Evolutionary conservation across 2,329 filamentous ascomycete species (phyloP).

Genomic region (Arthrobotrys sinensis): DNA sequence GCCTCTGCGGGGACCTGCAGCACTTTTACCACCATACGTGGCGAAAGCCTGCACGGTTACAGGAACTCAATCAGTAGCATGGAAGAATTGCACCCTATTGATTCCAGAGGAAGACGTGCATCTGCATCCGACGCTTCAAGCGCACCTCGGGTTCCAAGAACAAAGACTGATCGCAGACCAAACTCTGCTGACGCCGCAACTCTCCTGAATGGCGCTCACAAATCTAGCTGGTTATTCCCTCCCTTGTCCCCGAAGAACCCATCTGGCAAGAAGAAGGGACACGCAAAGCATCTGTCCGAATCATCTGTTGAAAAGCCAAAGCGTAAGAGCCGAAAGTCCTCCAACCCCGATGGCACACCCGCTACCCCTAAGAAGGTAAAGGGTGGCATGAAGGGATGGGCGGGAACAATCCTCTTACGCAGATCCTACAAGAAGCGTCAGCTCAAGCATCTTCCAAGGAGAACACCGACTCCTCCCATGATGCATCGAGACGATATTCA

Average conservation of each 20-base stretch:
- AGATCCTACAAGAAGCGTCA: conserved; percentile 68
- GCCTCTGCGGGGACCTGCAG: conserved; percentile 88
- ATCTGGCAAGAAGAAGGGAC: conserved; percentile 58
- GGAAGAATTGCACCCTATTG: conserved; percentile 65
- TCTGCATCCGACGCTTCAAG: conserved; percentile 66
- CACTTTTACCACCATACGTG: conserved; percentile 79
- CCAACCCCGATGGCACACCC: conserved; percentile 48
- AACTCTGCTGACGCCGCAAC: conserved; percentile 60
- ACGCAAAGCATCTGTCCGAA: conserved; percentile 66
- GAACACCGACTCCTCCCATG: conserved; percentile 69
- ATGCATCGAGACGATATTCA: conserved; percentile 57
- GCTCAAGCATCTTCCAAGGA: conserved; percentile 68
- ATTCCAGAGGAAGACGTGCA: conserved; percentile 68
- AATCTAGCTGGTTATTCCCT: conserved; percentile 57
- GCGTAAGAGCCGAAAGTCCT: conserved; percentile 54
- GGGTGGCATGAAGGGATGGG: conserved; percentile 77
- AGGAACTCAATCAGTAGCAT: conserved; percentile 65
- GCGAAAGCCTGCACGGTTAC: conserved; percentile 75
- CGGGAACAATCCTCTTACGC: conserved; percentile 75
- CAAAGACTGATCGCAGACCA: conserved; percentile 53
- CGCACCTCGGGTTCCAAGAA: conserved; percentile 19
- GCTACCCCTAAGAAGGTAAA: conserved; percentile 66
- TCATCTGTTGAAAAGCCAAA: conserved; percentile 65
- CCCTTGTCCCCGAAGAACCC: conserved; percentile 57
- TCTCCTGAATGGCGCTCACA: conserved; percentile 46